Base-by-base conservation (phyloP, 768 basidiomycete species). In the Pulveroboletus sp. region DNA sequence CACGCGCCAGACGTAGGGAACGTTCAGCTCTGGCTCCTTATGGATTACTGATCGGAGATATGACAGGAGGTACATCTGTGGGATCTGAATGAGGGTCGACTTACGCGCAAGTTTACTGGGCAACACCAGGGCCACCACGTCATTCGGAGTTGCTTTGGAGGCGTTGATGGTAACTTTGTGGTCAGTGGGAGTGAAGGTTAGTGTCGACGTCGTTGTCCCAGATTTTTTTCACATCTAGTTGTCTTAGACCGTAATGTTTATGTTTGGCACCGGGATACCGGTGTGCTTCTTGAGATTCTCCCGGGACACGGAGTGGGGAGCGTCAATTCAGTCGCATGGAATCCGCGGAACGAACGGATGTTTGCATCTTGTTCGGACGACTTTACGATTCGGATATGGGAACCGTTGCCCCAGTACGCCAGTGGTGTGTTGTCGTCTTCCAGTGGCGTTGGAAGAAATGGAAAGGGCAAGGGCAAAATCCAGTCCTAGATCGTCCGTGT, bases 351-450 rank as follows among this genome's bases (percentile, higher is more conserved):
- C 63, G 79, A 83, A 57, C 82, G 85, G 50, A 88, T 97, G 85
- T 97, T 98, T 71, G 96, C 96, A 30, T 93, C 90, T 38, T 96
- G 93, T 67, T 92, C 92, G 39, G 95, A 99, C 66, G 95, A 99
- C 71, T 72, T 75, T 47, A 90, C 87, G 15, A 83, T 99, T 59
- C 83, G 93, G 52, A 86, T 95, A 75, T 95, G 93, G 93, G 88
- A 91, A 69, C 59, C 57, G 49, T 48, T 59, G n/a, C 67, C 64
- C 17, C 57, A 55, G 36, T 57, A 58, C 47, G 41, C 59, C 44
- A 41, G 48, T 42, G 48, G 51, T 43, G 46, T 57, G 43, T 47
- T 55, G 46, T 36, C 57, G 56, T 62, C 59, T 45, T 40, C 55
- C 21, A 51, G 46, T 43, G 56, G 62, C 21, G 47, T 32, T 5